These are phyloP conservation scores for Nothopassalora personata DNA, from an alignment of 2,329 filamentous ascomycete species.

Conservation along the genomic window DNA sequence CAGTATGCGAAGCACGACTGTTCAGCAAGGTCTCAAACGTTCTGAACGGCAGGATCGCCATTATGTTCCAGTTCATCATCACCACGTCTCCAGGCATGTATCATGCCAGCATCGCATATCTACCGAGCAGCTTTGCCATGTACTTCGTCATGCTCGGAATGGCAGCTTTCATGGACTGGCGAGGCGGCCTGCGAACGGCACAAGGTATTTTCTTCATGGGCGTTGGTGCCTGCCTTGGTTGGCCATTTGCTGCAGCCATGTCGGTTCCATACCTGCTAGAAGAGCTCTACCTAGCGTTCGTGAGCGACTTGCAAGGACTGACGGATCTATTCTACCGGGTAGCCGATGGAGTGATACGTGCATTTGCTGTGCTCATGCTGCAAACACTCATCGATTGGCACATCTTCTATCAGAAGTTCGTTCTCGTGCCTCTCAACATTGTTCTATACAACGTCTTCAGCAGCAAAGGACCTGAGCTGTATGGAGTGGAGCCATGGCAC, in stretches of 20 bases:
- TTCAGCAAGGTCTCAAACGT: background rate
- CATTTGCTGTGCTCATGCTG: constrained; percentile 60
- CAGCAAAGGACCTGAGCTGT: constrained; percentile 75
- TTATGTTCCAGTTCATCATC: constrained; percentile 75
- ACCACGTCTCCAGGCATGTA: constrained; percentile 86
- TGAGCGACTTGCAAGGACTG: constrained; percentile 33
- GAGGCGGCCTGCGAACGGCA: constrained; percentile 70
- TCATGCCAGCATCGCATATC: constrained; percentile 77
- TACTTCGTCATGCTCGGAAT: constrained; percentile 83
- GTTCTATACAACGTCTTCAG: constrained; percentile 93
- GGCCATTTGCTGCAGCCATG: constrained; percentile 87
- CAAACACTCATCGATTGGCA: constrained; percentile 71
- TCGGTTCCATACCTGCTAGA: constrained; percentile 75
- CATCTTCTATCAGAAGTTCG: constrained; percentile 80
- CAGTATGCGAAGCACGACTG: constrained; percentile 74
- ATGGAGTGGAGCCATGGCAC: constrained; percentile 93
- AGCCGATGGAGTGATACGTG: constrained; percentile 61
- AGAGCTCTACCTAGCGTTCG: constrained; percentile 56
- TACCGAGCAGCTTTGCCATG: constrained; percentile 97
- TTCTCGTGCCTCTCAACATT: constrained; percentile 83
- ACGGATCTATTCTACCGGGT: constrained; percentile 60
- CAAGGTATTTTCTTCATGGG: constrained; percentile 88
- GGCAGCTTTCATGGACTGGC: constrained; percentile 86
- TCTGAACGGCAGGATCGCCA: constrained; percentile 55
- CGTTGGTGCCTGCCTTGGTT: constrained; percentile 76